A percentile compares a stretch with the other conserved stretches of the same genome.
These are phyloP conservation scores for Staphylotrichum longicolle DNA, from an alignment of 495 filamentous ascomycete species.

Conservation along the genomic window DNA sequence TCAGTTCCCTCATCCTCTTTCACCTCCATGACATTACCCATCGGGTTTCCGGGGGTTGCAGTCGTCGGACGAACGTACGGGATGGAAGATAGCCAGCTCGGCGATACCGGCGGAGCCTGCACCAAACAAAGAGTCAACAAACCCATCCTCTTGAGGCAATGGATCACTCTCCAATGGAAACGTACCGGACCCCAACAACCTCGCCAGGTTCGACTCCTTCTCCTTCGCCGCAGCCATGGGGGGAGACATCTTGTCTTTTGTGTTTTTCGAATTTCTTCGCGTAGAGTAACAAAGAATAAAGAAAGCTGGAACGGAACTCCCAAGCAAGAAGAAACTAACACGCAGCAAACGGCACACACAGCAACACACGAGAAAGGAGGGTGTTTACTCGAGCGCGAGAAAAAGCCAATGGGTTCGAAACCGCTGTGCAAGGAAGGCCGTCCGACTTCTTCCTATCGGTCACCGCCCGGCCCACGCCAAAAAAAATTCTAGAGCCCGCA, in stretches of 20 bases:
- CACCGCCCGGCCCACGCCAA: constrained; percentile 10
- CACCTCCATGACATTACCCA: constrained; percentile 10
- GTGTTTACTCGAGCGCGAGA: background rate
- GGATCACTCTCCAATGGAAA: background rate
- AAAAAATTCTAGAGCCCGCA: constrained; percentile 21
- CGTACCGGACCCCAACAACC: constrained; percentile 88
- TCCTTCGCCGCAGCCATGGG: constrained; percentile 56
- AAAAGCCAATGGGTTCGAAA: background rate
- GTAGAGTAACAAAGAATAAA: background rate
- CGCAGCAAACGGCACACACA: background rate
- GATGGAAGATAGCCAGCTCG: constrained; percentile 95
- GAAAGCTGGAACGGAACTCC: constrained; percentile 5
- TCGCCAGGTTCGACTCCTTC: constrained; percentile 84
- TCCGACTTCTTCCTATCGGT: constrained; percentile 18
- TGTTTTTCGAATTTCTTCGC: background rate
- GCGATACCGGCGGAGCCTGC: constrained; percentile 91
- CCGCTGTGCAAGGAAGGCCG: background rate
- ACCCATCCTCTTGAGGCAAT: background rate
- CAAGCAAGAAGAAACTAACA: background rate
- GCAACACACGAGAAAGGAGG: background rate
- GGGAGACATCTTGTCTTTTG: constrained; percentile 47
- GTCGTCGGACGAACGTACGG: constrained; percentile 54
- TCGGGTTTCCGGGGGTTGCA: constrained; percentile 19
- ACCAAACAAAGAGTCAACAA: background rate
- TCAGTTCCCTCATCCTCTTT: constrained; percentile 11